Conservation (phyloP, 495 filamentous ascomycete genomes). For the Neurospora sp. region DNA sequence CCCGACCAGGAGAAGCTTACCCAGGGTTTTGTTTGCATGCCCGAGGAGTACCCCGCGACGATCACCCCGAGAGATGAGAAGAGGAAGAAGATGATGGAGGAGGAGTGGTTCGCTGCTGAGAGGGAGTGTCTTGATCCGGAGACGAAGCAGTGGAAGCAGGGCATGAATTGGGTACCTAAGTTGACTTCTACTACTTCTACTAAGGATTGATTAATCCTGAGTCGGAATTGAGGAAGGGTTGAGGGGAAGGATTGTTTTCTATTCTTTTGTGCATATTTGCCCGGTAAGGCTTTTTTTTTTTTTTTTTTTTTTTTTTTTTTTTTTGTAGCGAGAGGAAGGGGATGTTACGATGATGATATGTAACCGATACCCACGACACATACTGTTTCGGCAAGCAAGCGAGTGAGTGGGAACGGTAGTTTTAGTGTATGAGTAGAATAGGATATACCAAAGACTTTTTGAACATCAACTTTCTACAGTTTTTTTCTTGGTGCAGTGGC, state of each 20-base stretch:
- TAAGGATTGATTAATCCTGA: background rate
- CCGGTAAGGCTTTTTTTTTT: background rate
- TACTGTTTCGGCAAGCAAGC: background rate
- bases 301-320: background rate
- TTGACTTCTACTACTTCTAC: background rate
- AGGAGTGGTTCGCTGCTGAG: conserved; percentile 29
- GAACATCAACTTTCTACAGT: background rate
- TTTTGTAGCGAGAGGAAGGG: background rate
- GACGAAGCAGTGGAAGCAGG: conserved; percentile 20
- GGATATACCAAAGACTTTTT: background rate
- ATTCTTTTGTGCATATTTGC: background rate
- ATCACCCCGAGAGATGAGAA: conserved; percentile 24
- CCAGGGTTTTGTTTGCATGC: conserved; percentile 36
- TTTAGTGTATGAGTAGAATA: background rate
- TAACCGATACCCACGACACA: background rate
- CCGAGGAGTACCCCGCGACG: conserved; percentile 24
- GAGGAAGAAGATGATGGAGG: conserved; percentile 16
- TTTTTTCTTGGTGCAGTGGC: background rate
- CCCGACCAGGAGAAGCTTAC: conserved; percentile 32
- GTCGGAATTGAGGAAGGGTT: too few relatives aligned
- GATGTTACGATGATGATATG: background rate
- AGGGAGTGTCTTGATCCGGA: conserved; percentile 20
- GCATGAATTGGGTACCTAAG: conserved; percentile 2
- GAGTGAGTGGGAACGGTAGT: background rate
- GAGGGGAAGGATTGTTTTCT: background rate